phyloP scores from a whole-genome alignment of 106 monocot species.

The Vanilla planifolia region DNA sequence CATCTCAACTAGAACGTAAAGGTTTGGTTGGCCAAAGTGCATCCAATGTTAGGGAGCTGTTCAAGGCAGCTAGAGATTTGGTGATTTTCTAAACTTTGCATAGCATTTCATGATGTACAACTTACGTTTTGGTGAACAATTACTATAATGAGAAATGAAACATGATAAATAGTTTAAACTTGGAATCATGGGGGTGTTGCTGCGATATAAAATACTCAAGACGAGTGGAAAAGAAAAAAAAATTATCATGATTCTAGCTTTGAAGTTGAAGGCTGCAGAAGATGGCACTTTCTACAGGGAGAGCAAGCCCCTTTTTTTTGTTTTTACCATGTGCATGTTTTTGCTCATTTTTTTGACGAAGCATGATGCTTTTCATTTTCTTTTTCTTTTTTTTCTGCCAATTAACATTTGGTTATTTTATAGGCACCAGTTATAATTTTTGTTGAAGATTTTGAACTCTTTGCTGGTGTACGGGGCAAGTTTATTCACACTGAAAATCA shows the following conservation, averaged over 20 bases:
- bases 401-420: slow-evolving; percentile 19
- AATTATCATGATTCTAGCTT: background rate
- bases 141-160: background rate
- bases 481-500: slow-evolving; percentile 87
- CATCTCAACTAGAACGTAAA: slow-evolving; percentile 75
- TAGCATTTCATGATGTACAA: background rate
- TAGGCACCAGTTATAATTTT: slow-evolving; percentile 91
- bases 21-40: slow-evolving; percentile 94
- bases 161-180: background rate
- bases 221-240: background rate
- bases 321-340: background rate
- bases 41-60: slow-evolving; percentile 86
- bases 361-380: background rate
- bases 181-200: background rate
- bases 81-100: slow-evolving; percentile 22
- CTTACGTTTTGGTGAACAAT: background rate
- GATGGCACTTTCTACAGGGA: background rate
- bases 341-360: background rate
- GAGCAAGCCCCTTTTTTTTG: background rate
- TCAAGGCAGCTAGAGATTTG: slow-evolving; percentile 88
- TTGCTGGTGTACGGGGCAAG: slow-evolving; percentile 84
- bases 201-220: background rate
- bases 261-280: background rate
- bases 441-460: slow-evolving; percentile 85
- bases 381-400: background rate